Conservation (phyloP, 2,329 filamentous ascomycete genomes). For the Grosmannia serpens region DNA sequence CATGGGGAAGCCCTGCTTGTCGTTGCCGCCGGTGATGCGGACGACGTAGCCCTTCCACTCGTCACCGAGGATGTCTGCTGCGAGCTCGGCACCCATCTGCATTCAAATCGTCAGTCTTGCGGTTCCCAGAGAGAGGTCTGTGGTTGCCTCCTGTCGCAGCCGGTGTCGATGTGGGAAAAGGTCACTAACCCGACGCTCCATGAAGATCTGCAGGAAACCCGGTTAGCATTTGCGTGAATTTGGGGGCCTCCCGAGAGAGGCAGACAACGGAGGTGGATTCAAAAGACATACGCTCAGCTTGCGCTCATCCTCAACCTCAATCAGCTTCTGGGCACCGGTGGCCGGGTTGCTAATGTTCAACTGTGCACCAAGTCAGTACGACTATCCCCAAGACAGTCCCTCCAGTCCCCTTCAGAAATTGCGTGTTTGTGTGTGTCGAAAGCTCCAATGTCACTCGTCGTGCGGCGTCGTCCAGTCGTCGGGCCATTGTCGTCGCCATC, state of each 20-base stretch:
- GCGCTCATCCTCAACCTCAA: constrained; percentile 98
- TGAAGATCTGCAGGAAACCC: constrained; percentile 10
- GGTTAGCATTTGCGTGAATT: constrained; percentile 9
- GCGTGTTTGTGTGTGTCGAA: neutral
- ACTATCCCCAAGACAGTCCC: neutral
- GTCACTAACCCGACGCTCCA: constrained; percentile 15
- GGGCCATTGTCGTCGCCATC: neutral
- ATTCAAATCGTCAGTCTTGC: neutral
- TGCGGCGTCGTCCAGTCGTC: neutral
- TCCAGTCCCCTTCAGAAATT: neutral
- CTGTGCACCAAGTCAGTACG: constrained; percentile 27
- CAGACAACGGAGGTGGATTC: neutral
- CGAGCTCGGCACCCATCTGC: constrained; percentile 81
- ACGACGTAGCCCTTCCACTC: constrained; percentile 99
- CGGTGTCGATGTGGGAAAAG: neutral
- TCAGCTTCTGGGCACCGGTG: constrained; percentile 99
- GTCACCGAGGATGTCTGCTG: constrained; percentile 89
- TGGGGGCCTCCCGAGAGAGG: neutral
- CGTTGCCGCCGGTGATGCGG: constrained; percentile 98
- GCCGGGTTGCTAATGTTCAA: constrained; percentile 76
- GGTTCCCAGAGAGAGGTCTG: neutral
- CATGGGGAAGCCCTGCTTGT: constrained; percentile 99
- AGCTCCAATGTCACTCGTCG: neutral
- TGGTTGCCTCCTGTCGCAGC: neutral
- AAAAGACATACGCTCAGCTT: constrained; percentile 79